Evolutionary conservation across 1,284 basidiomycete genomes (phyloP), one percentile per base, ranked within the genome.

Genomic region (Ceratobasidium sp.): DNA sequence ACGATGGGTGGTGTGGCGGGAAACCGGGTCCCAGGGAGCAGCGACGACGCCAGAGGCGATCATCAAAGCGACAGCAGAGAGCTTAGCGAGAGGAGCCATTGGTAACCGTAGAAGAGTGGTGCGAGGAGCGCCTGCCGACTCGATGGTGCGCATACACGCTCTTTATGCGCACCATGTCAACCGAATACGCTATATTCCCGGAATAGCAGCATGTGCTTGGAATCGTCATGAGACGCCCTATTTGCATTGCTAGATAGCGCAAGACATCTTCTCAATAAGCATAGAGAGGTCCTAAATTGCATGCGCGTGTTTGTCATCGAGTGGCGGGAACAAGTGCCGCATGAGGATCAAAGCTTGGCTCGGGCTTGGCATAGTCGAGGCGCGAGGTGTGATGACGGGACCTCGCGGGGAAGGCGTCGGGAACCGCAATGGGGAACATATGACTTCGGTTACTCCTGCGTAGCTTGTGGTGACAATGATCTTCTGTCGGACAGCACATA

Each of bases 81-180:
- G 58, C 27, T 62, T 49, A 25, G 31, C 58, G 58, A 50, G 13
- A 34, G 43, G 25, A 62, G 52, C 52, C 52, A 67, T 53, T 54
- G 62, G 25, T 52, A 52, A n/a, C 60, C 60, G 34, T 29, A 52
- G 20, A 32, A 32, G 27, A 52, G 60, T 38, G 49, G 47, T 12
- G 32, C 57, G 31, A 64, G 47, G 45, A 64, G 60, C 49, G 60
- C 60, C 49, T 64, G 60, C 49, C 47, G 32, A 50, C 34, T 40
- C 35, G 22, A 8, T 3, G 20, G 12, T 49, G 10, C 17, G 17
- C 6, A 22, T 32, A 15, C 17, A 8, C 20, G 34, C 17, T n/a
- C 27, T 64, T 64, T 64, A 64, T 64, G 52, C 49, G 15, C 13
- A 31, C 20, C 8, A n/a, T 17, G 29, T 20, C 7, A 6, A 6